Base-by-base conservation (phyloP, 2,329 filamentous ascomycete genomes). In the Paecilomyces formosus region DNA sequence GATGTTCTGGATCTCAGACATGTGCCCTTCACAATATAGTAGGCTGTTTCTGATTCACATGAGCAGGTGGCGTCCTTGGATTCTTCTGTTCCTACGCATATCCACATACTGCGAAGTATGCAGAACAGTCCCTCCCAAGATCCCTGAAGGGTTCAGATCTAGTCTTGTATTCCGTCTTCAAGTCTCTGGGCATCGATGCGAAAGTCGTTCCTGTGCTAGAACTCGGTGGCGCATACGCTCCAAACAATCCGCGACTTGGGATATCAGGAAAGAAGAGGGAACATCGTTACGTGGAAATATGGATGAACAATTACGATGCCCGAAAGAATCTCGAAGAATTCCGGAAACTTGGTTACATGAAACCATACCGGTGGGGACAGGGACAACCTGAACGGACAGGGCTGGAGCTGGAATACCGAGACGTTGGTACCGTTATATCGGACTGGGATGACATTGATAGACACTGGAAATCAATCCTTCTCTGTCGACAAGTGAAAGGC, bases 81-180 rank as follows among this genome's bases (percentile, higher is more conserved):
- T 73, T 80, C 30, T 74, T 67, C 55, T 82, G 78, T 59, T 72
- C 72, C 3, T 79, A 83, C 56, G 70, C 73, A 0, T 83, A 83
- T 61, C 70, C 79, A 0, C 78, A 82, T 55, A 69, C 71, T 0
- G 72, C 64, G 2, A 6, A 62, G 1, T 5, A 56, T 3, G 64
- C 67, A 0, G 22, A 61, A 0, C 15, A 54, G 0, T 49, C 62
- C 3, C 64, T 79, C 1, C 76, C 76, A 0, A 65, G 64, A 2
- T 65, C 67, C 0, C 67, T 83, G 4, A 83, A 82, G 62, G 79
- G 80, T 0, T 62, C 74, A 0, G 80, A 82, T 59, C 73, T 79
- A 60, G 67, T 74, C 0, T 58, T 80, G 0, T 82, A 76, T 60
- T 64, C 68, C 0, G 62, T 69, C 0, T 72, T 80, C 54, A 57